A percentile compares a stretch with the other conserved stretches of the same genome.
Evolutionary conservation across 2,329 filamentous ascomycete species (phyloP).

Genomic region (Phaeomoniella chlamydospora): DNA sequence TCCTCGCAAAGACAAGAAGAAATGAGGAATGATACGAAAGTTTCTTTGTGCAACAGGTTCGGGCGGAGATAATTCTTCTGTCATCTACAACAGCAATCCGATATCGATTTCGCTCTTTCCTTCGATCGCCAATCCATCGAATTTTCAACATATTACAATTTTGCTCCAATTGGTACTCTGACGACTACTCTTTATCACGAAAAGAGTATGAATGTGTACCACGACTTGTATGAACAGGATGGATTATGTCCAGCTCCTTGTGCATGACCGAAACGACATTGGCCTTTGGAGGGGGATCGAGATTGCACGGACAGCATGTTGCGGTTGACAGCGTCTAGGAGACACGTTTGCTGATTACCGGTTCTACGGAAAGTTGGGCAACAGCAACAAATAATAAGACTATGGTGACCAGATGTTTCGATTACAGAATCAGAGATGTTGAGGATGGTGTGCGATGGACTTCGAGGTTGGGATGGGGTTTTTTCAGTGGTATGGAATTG

Average conservation of each 20-base stretch:
- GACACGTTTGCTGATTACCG: neutral
- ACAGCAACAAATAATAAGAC: constrained; percentile 6
- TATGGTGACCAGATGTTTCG: neutral
- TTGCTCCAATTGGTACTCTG: neutral
- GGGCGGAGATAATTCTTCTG: constrained; percentile 63
- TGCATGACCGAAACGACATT: no score
- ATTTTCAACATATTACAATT: neutral
- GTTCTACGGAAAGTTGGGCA: neutral
- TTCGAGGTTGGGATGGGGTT: constrained; percentile 3
- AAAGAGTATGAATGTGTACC: neutral
- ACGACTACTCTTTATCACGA: neutral
- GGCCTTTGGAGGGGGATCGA: neutral
- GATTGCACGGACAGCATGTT: neutral
- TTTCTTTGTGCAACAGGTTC: constrained; percentile 71
- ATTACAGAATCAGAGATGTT: neutral
- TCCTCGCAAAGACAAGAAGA: constrained; percentile 57
- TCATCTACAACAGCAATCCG: constrained; percentile 2
- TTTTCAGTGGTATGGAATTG: constrained; percentile 5
- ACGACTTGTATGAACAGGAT: neutral
- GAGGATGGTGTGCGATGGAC: neutral
- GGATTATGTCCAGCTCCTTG: no score
- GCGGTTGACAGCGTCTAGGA: no score
- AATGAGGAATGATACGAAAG: constrained; percentile 59
- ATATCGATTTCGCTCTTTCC: constrained; percentile 11
- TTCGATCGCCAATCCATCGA: constrained; percentile 9